Evolutionary conservation across 257 asterid genomes (phyloP), one percentile per base, ranked within the genome.

Genomic region (Solanum lycopersicoides): DNA sequence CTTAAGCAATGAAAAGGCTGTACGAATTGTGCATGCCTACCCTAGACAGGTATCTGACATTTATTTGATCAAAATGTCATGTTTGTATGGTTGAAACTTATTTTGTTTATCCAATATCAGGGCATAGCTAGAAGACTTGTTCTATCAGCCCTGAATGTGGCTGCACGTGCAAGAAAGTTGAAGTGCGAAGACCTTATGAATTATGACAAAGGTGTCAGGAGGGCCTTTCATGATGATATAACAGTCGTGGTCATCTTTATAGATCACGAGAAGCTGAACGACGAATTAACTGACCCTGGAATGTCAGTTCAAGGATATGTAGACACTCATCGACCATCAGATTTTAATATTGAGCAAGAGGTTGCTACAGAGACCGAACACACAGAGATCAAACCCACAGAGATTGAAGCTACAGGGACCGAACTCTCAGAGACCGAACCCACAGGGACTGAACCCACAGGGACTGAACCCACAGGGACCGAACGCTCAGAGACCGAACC

Each of bases 81-180:
- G 39, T 83, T 13, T 30, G 25, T 65, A 42, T 50, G 63, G 79
- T 65, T 25, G 28, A 79, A 79, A 79, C 84, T 79, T n/a, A 50
- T 32, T 44, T 21, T 47, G 10, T 72, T 80, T 74, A 53, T 86
- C 47, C 44, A 50, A 11, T 82, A 35, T 37, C 84, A 95, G 98
- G 99, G 98, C 39, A 93, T 95, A 89, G 98, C 97, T 87, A 93
- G 93, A 87, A 92, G 95, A 84, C 98, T 96, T 30, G 30, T 95
- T 50, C 80, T 88, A 75, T 41, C 92, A 45, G 98, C 96, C 41
- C 44, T 96, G 89, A 82, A 59, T 18, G 91, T 82, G 87, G 98
- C 95, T 5, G 92, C 93, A 71, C 89, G 82, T 93, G 90, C 86
- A 65, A 89, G 91, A 41, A 84, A 90, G 79, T 89, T 88, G 74